phyloP scores from a whole-genome alignment of 345 rosid genomes.

The Hibiscus trionum region DNA sequence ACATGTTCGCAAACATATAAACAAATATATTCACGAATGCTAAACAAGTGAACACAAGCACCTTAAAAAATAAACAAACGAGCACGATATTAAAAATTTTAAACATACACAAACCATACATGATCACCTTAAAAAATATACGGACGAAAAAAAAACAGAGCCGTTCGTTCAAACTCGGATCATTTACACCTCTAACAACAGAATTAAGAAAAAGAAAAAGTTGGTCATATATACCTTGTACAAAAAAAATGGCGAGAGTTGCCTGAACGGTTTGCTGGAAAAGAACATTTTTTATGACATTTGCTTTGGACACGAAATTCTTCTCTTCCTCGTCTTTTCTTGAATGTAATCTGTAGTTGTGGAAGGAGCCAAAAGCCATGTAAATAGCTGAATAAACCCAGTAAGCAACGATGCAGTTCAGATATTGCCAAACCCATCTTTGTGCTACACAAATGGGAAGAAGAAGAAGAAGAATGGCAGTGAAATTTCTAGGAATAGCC shows the following conservation, averaged over 20 bases:
- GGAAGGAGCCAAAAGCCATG: slow-evolving; percentile 36
- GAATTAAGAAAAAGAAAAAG: background rate
- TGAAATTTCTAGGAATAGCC: background rate
- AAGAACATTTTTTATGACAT: slow-evolving; percentile 73
- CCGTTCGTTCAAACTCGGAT: too few species aligned
- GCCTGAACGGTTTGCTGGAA: slow-evolving; percentile 76
- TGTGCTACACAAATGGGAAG: background rate
- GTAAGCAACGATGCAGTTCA: slow-evolving; percentile 54
- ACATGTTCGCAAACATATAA: too few species aligned
- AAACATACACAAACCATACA: too few species aligned
- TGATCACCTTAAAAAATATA: too few species aligned
- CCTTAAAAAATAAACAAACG: too few species aligned
- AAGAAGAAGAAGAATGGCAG: background rate
- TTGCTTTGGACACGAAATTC: slow-evolving; percentile 63
- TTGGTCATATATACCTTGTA: slow-evolving; percentile 24
- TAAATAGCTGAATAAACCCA: slow-evolving; percentile 79
- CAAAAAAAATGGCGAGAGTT: slow-evolving; percentile 60
- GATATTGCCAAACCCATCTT: slow-evolving; percentile 26
- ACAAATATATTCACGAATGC: too few species aligned
- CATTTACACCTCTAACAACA: background rate
- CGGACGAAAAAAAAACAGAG: too few species aligned
- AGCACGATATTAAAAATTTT: too few species aligned
- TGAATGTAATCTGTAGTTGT: slow-evolving; percentile 66
- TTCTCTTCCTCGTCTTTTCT: slow-evolving; percentile 69
- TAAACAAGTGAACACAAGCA: too few species aligned